Percentiles rank a stretch among this genome's conserved stretches.
These are phyloP conservation scores for Lipomyces orientalis DNA, from an alignment of 805 yeast species.

Conservation along the genomic window DNA sequence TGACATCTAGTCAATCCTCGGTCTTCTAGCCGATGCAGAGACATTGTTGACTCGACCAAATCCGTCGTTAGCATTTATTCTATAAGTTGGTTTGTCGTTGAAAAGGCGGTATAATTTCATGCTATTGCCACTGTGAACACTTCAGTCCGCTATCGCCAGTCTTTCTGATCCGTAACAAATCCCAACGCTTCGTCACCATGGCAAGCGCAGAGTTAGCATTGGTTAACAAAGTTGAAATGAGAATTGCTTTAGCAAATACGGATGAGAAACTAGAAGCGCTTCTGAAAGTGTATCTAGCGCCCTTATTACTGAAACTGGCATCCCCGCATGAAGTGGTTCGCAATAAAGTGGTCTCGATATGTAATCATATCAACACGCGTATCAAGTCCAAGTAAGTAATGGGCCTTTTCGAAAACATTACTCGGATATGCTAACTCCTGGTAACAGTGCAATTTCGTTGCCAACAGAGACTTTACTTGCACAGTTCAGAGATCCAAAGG, in stretches of 20 bases:
- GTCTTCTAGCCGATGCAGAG: neutral
- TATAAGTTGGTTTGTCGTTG: neutral
- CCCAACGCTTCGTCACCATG: slow-evolving; percentile 10
- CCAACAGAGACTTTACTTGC: slow-evolving; percentile 67
- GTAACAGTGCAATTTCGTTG: slow-evolving; percentile 51
- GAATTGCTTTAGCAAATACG: slow-evolving; percentile 75
- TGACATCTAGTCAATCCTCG: neutral
- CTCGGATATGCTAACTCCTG: neutral
- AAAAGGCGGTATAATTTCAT: neutral
- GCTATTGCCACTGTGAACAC: neutral
- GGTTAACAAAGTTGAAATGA: slow-evolving; percentile 70
- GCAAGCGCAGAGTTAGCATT: slow-evolving; percentile 60
- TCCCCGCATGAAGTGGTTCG: slow-evolving; percentile 73
- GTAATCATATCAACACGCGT: slow-evolving; percentile 71
- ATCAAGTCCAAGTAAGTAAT: slow-evolving; percentile 52
- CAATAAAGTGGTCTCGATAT: slow-evolving; percentile 65
- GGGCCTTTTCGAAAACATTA: neutral
- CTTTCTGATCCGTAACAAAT: neutral
- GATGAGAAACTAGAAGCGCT: slow-evolving; percentile 67
- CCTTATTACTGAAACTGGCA: slow-evolving; percentile 76
- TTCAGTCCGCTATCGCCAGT: neutral
- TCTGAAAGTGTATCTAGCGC: slow-evolving; percentile 69
- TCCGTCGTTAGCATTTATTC: neutral
- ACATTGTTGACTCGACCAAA: neutral
- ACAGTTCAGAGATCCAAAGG: slow-evolving; percentile 66